phyloP scores from a whole-genome alignment of 352 stramenopile species.

The Thalassiosira oceanica region DNA sequence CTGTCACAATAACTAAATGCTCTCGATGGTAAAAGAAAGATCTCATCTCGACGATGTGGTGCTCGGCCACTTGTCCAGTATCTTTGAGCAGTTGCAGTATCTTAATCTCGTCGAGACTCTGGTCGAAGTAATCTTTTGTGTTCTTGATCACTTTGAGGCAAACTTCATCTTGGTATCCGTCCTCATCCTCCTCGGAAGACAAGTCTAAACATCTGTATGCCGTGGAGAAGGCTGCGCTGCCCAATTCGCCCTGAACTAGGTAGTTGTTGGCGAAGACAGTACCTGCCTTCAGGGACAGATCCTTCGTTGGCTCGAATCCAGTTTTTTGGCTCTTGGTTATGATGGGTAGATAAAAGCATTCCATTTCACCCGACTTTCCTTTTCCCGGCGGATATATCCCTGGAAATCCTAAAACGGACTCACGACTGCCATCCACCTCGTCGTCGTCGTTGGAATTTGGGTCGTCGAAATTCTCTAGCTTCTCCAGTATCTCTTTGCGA shows the following conservation, averaged over 20 bases:
- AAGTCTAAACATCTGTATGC: constrained; percentile 81
- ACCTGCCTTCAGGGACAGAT: constrained; percentile 71
- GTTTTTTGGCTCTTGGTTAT: constrained; percentile 82
- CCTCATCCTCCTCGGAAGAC: constrained; percentile 59
- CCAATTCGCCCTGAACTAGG: constrained; percentile 79
- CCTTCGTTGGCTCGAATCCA: constrained; percentile 84
- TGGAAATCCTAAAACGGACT: constrained; percentile 61
- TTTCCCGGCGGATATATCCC: constrained; percentile 59
- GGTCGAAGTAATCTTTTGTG: constrained; percentile 99
- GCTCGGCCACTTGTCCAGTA: constrained; percentile 83
- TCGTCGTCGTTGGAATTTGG: not conserved
- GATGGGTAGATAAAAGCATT: constrained; percentile 79
- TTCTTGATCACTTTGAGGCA: constrained; percentile 99
- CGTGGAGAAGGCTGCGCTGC: constrained; percentile 81
- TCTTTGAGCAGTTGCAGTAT: constrained; percentile 83
- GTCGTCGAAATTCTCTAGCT: constrained; percentile 1
- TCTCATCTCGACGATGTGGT: constrained; percentile 87
- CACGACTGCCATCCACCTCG: constrained; percentile 9
- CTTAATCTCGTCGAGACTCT: constrained; percentile 91
- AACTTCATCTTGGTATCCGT: constrained; percentile 83
- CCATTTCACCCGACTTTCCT: constrained; percentile 71
- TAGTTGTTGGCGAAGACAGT: constrained; percentile 82
- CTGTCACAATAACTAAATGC: constrained; percentile 91
- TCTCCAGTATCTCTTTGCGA: too few species aligned
- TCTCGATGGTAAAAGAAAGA: constrained; percentile 92